Percentiles rank a stretch among this genome's conserved stretches.
Conservation (phyloP, 208 protist genomes). For the Leishmania major region DNA sequence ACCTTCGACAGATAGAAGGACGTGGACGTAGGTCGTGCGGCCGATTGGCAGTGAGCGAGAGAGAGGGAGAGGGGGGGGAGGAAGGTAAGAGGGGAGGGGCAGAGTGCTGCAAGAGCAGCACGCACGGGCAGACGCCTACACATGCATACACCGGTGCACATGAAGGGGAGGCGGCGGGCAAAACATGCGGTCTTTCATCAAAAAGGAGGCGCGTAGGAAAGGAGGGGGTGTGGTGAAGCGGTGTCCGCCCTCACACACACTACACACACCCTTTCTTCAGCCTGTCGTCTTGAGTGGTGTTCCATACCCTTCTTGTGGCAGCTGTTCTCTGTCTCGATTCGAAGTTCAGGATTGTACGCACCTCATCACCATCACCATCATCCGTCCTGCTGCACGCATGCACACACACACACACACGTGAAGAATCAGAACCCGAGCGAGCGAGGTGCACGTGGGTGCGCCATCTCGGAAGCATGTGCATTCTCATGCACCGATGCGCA, state of each 20-base stretch:
- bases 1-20: not conserved
- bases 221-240: not conserved
- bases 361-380: not conserved
- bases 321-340: not conserved
- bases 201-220: not conserved
- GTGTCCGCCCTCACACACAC: not conserved
- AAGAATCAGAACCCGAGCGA: not conserved
- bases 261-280: not conserved
- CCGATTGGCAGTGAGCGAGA: not conserved
- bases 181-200: not conserved
- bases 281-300: not conserved
- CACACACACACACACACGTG: not conserved
- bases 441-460: not conserved
- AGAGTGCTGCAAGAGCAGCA: not conserved
- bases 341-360: not conserved
- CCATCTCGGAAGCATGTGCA: not conserved
- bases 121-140: not conserved
- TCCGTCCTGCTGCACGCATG: not conserved
- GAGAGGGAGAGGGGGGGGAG: not conserved
- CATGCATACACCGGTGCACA: not conserved
- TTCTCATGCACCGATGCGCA: not conserved
- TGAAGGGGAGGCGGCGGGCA: not conserved
- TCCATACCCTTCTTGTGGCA: too few species aligned
- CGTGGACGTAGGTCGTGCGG: not conserved
- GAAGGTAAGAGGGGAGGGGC: not conserved